These are phyloP conservation scores for Cutaneotrichosporon sp. DNA, from an alignment of 1,284 basidiomycete genomes.

Conservation along the genomic window DNA sequence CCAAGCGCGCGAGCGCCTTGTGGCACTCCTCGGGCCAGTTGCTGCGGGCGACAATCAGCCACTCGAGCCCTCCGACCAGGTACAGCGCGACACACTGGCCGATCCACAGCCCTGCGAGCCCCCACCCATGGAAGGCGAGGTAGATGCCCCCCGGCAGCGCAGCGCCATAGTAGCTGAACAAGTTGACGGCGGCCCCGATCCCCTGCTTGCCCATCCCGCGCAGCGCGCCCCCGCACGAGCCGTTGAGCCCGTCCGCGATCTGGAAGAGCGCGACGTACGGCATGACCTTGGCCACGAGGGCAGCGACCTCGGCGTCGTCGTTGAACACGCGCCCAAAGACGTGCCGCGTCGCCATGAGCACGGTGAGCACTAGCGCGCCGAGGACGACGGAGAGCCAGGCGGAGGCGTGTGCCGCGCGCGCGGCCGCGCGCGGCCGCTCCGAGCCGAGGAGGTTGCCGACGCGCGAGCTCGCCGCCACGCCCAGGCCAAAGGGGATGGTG, in stretches of 20 bases:
- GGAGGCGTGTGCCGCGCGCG: conserved; percentile 63
- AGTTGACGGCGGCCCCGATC: conserved; percentile 56
- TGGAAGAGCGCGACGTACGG: conserved; percentile 74
- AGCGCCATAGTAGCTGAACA: conserved; percentile 57
- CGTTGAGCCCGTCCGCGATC: conserved; percentile 64
- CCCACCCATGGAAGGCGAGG: conserved; percentile 53
- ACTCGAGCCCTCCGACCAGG: too few species aligned
- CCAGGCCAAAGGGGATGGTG: conserved; percentile 79
- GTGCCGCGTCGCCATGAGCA: conserved; percentile 71
- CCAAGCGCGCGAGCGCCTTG: too few species aligned
- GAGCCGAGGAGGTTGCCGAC: conserved; percentile 82
- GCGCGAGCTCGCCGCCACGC: conserved; percentile 78
- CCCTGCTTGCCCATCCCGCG: conserved; percentile 69
- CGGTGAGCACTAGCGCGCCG: conserved; percentile 63
- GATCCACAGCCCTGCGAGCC: conserved; percentile 56
- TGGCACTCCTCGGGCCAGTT: too few species aligned
- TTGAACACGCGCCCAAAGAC: conserved; percentile 84
- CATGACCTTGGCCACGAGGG: conserved; percentile 68
- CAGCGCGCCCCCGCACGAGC: conserved; percentile 71
- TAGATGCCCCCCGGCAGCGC: conserved; percentile 56
- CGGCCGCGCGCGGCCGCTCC: conserved; percentile 66
- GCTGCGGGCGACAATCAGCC: too few species aligned
- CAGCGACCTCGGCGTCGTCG: conserved; percentile 65
- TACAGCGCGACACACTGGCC: conserved; percentile 55
- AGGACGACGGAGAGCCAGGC: conserved; percentile 65